Conservation (phyloP, 1,284 basidiomycete genomes). For the Marasmius sp. region DNA sequence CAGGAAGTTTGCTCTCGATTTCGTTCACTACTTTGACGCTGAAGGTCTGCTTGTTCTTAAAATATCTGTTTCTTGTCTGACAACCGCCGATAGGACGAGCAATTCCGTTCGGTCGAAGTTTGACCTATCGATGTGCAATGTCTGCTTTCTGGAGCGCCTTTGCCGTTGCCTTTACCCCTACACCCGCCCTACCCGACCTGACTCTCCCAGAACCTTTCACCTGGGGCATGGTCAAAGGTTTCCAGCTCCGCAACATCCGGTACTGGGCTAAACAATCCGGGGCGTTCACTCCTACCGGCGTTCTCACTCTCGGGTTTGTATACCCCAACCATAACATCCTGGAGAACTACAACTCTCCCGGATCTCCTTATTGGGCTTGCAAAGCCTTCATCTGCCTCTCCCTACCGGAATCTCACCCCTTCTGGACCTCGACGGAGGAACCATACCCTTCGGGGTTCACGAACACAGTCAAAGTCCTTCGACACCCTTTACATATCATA, state of each 20-base stretch:
- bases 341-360: conserved; percentile 79
- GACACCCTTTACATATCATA: conserved; percentile 70
- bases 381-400: conserved; percentile 75
- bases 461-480: conserved; percentile 47
- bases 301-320: conserved; percentile 71
- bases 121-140: conserved; percentile 80
- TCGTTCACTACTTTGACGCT: conserved; percentile 74
- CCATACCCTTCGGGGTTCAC: conserved; percentile 52
- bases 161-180: conserved; percentile 76
- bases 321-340: conserved; percentile 78
- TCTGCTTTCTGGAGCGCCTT: conserved; percentile 76
- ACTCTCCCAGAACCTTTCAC: conserved; percentile 67
- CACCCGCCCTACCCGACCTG: conserved; percentile 68
- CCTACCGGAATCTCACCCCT: conserved; percentile 63
- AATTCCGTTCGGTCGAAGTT: conserved; percentile 74
- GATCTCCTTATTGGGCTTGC: conserved; percentile 83
- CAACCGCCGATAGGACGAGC: conserved; percentile 54
- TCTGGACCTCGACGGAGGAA: conserved; percentile 68
- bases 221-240: conserved; percentile 74
- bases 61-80: neutral
- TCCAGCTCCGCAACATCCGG: conserved; percentile 72
- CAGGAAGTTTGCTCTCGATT: conserved; percentile 63
- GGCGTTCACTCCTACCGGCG: conserved; percentile 63
- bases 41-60: conserved; percentile 40
- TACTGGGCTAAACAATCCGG: conserved; percentile 67